Percentiles rank a stretch among this genome's conserved stretches.
These are phyloP conservation scores for Colletotrichum sp. DNA, from an alignment of 2,329 filamentous ascomycete species.

Conservation along the genomic window DNA sequence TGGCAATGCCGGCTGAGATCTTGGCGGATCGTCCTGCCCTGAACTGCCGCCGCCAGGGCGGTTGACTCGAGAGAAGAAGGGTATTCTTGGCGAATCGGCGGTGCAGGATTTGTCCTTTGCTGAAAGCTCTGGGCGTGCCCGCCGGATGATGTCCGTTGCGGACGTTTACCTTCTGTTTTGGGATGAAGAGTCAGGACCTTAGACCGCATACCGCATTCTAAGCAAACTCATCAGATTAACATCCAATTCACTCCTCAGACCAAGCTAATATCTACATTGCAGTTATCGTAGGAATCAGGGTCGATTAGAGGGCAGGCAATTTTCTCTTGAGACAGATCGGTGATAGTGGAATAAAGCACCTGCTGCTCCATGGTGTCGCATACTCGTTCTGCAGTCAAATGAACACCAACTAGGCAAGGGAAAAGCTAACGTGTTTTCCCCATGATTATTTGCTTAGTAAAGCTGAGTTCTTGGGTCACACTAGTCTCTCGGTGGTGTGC, in stretches of 20 bases:
- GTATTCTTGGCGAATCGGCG: neutral
- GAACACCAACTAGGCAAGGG: neutral
- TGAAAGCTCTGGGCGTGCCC: neutral
- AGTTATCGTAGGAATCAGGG: rapidly evolving
- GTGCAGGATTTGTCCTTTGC: neutral
- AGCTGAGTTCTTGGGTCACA: neutral
- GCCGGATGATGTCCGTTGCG: neutral
- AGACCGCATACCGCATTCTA: neutral
- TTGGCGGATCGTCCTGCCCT: neutral
- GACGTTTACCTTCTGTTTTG: neutral
- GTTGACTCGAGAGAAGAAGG: neutral
- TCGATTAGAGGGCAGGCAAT: neutral
- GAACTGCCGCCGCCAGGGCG: neutral
- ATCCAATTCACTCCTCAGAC: neutral
- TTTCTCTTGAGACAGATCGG: neutral
- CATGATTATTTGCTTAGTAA: rapidly evolving
- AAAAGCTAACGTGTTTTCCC: rapidly evolving
- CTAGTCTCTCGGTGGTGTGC: neutral
- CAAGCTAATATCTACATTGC: neutral
- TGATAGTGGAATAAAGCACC: neutral
- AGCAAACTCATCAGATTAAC: neutral
- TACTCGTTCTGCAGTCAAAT: neutral
- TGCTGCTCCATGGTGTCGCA: rapidly evolving
- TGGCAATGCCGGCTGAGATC: neutral
- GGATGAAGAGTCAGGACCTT: rapidly evolving